These are phyloP conservation scores for Gossypium davidsonii DNA, from an alignment of 441 rosid species.

Conservation along the genomic window DNA sequence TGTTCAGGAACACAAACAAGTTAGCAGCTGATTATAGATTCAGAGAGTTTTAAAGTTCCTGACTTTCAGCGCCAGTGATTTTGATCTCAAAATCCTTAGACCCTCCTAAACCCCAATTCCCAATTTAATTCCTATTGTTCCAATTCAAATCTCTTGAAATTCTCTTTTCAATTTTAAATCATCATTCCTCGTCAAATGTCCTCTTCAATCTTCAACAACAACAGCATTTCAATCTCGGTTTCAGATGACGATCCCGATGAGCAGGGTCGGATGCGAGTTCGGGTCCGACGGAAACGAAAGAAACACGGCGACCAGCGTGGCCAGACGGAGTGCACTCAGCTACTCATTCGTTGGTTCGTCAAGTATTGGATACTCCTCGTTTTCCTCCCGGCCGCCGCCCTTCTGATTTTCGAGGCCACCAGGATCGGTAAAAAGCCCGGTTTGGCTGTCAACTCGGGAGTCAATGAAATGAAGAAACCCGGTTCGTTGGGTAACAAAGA, in stretches of 20 bases:
- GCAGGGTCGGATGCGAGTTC: constrained; percentile 53
- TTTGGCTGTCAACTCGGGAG: constrained; percentile 9
- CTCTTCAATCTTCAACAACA: constrained; percentile 23
- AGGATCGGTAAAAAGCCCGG: constrained; percentile 45
- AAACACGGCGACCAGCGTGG: constrained; percentile 35
- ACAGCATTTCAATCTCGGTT: constrained; percentile 54
- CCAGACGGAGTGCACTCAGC: constrained; percentile 39
- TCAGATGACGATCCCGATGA: constrained; percentile 82
- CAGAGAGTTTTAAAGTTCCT: no score
- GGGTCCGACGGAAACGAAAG: constrained; percentile 72
- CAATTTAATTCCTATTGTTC: neutral
- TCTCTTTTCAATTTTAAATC: neutral
- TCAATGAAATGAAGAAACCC: constrained; percentile 16
- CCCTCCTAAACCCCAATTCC: neutral
- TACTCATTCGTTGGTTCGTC: constrained; percentile 40
- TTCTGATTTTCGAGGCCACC: constrained; percentile 66
- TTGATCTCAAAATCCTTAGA: no score
- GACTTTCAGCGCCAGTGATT: no score
- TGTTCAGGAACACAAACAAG: no score
- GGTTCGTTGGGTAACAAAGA: constrained; percentile 7
- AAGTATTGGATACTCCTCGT: constrained; percentile 62
- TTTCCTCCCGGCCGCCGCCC: constrained; percentile 47
- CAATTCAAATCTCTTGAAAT: neutral
- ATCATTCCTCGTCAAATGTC: neutral
- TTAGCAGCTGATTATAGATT: no score